Evolutionary conservation across 345 rosid species (phyloP).

Genomic region (Triadica sebifera): DNA sequence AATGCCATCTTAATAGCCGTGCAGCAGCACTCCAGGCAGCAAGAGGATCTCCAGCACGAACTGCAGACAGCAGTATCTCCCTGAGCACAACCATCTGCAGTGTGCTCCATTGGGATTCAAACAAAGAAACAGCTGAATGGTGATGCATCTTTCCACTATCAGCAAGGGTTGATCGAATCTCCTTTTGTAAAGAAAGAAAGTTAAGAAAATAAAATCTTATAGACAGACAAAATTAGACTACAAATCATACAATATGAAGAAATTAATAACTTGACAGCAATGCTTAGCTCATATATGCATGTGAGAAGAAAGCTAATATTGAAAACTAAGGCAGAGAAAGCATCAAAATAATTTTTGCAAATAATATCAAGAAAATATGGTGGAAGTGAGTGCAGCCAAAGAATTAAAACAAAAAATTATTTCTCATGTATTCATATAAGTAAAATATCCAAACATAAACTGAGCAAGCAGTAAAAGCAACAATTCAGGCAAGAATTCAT

Average conservation of each 20-base stretch:
- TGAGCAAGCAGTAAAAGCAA: neutral
- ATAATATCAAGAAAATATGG: neutral
- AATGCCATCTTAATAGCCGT: constrained; percentile 84
- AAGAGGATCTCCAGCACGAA: constrained; percentile 97
- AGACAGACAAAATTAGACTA: neutral
- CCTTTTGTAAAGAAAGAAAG: constrained; percentile 39
- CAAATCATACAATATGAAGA: neutral
- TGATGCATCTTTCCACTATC: constrained; percentile 77
- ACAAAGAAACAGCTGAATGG: constrained; percentile 78
- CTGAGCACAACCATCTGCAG: constrained; percentile 98
- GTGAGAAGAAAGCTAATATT: neutral
- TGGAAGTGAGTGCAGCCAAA: neutral
- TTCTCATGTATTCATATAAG: neutral
- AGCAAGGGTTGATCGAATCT: constrained; percentile 51
- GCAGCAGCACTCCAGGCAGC: constrained; percentile 99
- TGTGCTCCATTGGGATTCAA: constrained; percentile 98
- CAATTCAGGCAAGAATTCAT: neutral
- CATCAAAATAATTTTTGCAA: neutral
- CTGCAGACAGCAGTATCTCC: constrained; percentile 96
- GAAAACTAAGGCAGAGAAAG: neutral
- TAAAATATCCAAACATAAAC: neutral
- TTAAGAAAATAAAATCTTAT: neutral
- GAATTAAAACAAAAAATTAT: neutral
- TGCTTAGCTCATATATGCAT: neutral
- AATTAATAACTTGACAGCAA: neutral